Evolutionary conservation across 169 alveolate genomes (phyloP).

Genomic region (Cyclospora cayetanensis): DNA sequence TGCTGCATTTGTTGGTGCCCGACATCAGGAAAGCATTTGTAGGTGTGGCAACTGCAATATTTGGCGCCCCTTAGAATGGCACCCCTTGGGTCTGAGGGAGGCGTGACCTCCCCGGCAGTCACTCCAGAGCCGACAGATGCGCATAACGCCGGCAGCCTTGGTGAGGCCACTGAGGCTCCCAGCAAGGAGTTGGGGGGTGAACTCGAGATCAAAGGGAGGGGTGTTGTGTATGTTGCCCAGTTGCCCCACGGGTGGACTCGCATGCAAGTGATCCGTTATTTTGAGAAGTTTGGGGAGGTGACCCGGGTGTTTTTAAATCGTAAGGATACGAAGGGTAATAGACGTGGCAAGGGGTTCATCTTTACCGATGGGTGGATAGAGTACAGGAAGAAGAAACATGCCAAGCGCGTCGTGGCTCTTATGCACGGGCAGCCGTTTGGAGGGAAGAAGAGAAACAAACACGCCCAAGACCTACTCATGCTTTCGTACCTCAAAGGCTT

Average conservation of each 20-base stretch:
- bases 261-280: neutral
- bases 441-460: neutral
- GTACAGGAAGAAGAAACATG: neutral
- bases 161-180: neutral
- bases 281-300: slow-evolving; percentile 32
- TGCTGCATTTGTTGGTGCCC: too few relatives aligned
- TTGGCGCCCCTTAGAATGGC: too few relatives aligned
- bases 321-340: neutral
- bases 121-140: too few relatives aligned
- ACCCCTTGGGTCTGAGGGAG: too few relatives aligned
- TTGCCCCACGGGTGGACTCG: neutral
- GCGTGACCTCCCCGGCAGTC: too few relatives aligned
- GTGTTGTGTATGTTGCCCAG: neutral
- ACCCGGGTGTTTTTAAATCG: neutral
- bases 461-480: neutral
- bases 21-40: too few relatives aligned
- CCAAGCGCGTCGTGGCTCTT: neutral
- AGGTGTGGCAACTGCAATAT: too few relatives aligned
- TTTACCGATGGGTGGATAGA: slow-evolving; percentile 42
- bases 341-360: neutral
- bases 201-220: neutral
- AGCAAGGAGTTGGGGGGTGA: neutral
- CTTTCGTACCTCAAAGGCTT: neutral
- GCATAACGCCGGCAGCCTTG: neutral
- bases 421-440: neutral